A percentile compares a stretch with the other conserved stretches of the same genome.
phyloP scores from a whole-genome alignment of 768 basidiomycete genomes.

The Kwoniella dendrophila region DNA sequence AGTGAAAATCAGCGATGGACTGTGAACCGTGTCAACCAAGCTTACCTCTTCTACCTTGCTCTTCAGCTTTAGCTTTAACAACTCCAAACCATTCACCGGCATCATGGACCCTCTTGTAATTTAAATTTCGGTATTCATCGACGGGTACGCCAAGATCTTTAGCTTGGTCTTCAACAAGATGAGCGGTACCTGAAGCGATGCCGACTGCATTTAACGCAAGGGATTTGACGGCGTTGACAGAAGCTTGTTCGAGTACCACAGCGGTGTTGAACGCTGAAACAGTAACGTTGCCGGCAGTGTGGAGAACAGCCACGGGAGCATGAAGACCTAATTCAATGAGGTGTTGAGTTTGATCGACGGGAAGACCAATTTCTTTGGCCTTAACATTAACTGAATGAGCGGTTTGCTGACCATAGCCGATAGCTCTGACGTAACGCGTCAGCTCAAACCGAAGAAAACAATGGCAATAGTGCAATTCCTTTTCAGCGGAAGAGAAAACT shows the following conservation, averaged over 20 bases:
- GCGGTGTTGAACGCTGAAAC: slow-evolving; percentile 6
- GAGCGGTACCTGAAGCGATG: slow-evolving; percentile 23
- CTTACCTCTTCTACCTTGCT: slow-evolving; percentile 17
- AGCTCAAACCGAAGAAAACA: too few relatives aligned
- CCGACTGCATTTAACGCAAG: slow-evolving; percentile 17
- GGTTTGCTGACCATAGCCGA: slow-evolving; percentile 1
- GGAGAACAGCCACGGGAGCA: not conserved
- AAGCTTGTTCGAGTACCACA: slow-evolving; percentile 15
- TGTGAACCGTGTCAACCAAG: not conserved
- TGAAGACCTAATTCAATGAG: slow-evolving; percentile 16
- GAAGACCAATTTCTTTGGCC: slow-evolving; percentile 15
- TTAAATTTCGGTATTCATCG: slow-evolving; percentile 31
- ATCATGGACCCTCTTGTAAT: slow-evolving; percentile 4
- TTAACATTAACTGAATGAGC: slow-evolving; percentile 3
- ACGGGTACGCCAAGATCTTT: slow-evolving; percentile 35
- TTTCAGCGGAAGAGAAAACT: not conserved
- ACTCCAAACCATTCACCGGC: slow-evolving; percentile 19
- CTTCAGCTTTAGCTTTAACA: slow-evolving; percentile 26
- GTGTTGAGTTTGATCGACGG: slow-evolving; percentile 15
- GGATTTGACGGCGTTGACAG: slow-evolving; percentile 6
- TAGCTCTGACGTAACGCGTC: not conserved
- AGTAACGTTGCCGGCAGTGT: slow-evolving; percentile 10
- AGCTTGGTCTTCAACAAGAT: slow-evolving; percentile 33
- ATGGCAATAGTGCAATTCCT: not conserved
- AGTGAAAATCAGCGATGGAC: not conserved